A percentile compares a stretch with the other conserved stretches of the same genome.
phyloP scores from a whole-genome alignment of 2,329 filamentous ascomycete genomes.

The Colletotrichum graminicola region DNA sequence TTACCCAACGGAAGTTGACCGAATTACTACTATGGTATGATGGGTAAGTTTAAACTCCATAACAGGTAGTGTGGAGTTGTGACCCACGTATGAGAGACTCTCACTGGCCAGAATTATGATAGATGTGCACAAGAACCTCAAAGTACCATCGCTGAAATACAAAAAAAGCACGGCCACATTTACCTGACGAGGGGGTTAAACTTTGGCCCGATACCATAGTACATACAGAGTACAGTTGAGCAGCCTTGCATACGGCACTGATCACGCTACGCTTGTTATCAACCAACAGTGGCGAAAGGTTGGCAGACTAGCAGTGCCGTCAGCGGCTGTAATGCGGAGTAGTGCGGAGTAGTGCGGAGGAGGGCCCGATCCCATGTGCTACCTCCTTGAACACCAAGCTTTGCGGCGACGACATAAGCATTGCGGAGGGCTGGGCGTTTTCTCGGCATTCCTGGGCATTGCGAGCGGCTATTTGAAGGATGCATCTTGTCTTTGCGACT shows the following conservation, averaged over 20 bases:
- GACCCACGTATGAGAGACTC: too few relatives aligned
- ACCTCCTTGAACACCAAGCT: constrained; percentile 19
- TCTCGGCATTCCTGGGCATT: constrained; percentile 36
- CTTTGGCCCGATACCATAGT: too few relatives aligned
- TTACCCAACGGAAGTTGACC: constrained; percentile 12
- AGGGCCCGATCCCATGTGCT: not conserved
- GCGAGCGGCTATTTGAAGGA: constrained; percentile 1
- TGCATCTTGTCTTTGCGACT: constrained; percentile 19
- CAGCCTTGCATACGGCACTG: constrained; percentile 1
- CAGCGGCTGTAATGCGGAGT: not conserved
- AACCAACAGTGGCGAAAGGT: not conserved
- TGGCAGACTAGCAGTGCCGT: not conserved
- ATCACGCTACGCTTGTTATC: constrained; percentile 1
- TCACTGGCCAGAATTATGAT: too few relatives aligned
- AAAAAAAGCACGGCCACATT: too few relatives aligned
- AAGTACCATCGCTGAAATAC: too few relatives aligned
- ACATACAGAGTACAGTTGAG: not conserved
- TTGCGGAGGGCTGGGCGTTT: constrained; percentile 28
- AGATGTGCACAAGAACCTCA: too few relatives aligned
- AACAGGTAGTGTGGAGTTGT: too few relatives aligned
- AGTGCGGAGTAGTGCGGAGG: not conserved
- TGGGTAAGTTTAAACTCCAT: too few relatives aligned
- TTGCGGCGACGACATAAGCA: constrained; percentile 33
- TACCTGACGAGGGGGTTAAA: too few relatives aligned
- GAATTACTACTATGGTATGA: too few relatives aligned